Evolutionary conservation across 371 early-diverging fungal genomes (phyloP).

Genomic region (Chytridium lagenaria): DNA sequence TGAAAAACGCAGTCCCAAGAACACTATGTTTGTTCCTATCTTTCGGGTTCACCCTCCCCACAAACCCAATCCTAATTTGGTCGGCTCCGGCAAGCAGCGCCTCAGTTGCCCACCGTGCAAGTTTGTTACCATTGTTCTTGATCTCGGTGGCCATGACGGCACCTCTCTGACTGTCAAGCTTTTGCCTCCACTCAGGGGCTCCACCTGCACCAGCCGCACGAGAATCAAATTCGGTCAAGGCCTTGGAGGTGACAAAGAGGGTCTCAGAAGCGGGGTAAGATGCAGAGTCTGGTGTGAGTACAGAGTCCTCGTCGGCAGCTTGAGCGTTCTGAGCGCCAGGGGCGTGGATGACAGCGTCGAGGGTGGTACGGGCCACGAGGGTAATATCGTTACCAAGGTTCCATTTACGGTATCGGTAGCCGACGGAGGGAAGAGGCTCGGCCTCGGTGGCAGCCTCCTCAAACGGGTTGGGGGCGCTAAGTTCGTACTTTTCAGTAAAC

Average conservation of each 20-base stretch:
- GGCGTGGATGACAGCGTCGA: slow-evolving; percentile 80
- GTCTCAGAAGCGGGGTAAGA: slow-evolving; percentile 57
- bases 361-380: slow-evolving; percentile 87
- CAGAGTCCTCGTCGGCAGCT: slow-evolving; percentile 22
- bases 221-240: slow-evolving; percentile 93
- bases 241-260: slow-evolving; percentile 73
- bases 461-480: slow-evolving; percentile 83
- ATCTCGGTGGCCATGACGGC: slow-evolving; percentile 97
- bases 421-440: slow-evolving; percentile 72
- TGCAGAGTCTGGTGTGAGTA: slow-evolving; percentile 22
- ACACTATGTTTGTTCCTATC: slow-evolving; percentile 84
- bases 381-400: slow-evolving; percentile 58
- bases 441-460: slow-evolving; percentile 51
- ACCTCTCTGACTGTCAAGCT: slow-evolving; percentile 94
- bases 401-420: slow-evolving; percentile 86
- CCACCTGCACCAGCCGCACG: slow-evolving; percentile 86
- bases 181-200: slow-evolving; percentile 93
- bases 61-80: slow-evolving; percentile 88
- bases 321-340: slow-evolving; percentile 36
- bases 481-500: slow-evolving; percentile 46
- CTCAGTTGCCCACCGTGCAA: slow-evolving; percentile 94
- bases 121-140: slow-evolving; percentile 96
- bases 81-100: slow-evolving; percentile 86
- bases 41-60: slow-evolving; percentile 72
- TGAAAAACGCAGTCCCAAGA: slow-evolving; percentile 83